Conservation (phyloP, 2,329 filamentous ascomycete genomes). For the Paecilomyces fulvus region DNA sequence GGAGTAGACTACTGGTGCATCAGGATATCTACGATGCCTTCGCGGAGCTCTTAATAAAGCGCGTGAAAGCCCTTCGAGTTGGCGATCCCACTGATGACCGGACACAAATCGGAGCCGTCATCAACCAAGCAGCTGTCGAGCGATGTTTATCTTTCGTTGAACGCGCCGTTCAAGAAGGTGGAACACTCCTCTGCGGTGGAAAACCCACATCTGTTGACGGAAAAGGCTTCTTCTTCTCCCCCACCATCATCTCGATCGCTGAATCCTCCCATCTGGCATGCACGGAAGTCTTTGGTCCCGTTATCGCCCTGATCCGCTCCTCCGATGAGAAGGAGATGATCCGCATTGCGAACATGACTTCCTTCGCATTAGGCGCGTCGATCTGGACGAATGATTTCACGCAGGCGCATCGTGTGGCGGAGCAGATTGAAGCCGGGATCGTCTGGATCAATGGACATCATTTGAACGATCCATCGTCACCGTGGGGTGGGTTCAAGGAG, state of each 20-base stretch:
- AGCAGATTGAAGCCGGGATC: constrained; percentile 42
- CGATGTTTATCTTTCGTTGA: constrained; percentile 36
- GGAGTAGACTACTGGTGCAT: constrained; percentile 47
- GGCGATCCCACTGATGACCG: constrained; percentile 48
- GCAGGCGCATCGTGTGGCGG: constrained; percentile 40
- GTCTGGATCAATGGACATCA: constrained; percentile 51
- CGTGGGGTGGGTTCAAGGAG: constrained; percentile 59
- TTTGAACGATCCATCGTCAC: constrained; percentile 62
- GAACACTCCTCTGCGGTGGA: constrained; percentile 40
- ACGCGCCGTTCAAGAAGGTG: constrained; percentile 31
- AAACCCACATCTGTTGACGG: constrained; percentile 45
- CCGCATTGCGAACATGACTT: constrained; percentile 40
- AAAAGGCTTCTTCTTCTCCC: constrained; percentile 43
- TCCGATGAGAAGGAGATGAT: constrained; percentile 41
- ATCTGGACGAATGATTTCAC: constrained; percentile 44
- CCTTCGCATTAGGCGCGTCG: constrained; percentile 44
- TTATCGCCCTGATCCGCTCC: constrained; percentile 42
- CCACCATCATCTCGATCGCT: constrained; percentile 36
- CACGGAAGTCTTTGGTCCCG: constrained; percentile 45
- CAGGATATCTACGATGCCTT: constrained; percentile 35
- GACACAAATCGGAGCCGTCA: constrained; percentile 57
- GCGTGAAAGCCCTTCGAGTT: constrained; percentile 47
- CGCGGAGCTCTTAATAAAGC: constrained; percentile 30
- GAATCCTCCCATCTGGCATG: constrained; percentile 17
- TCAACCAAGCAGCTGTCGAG: constrained; percentile 39